Conservation (phyloP, 2,329 filamentous ascomycete species). For the Cordyceps fumosorosea region DNA sequence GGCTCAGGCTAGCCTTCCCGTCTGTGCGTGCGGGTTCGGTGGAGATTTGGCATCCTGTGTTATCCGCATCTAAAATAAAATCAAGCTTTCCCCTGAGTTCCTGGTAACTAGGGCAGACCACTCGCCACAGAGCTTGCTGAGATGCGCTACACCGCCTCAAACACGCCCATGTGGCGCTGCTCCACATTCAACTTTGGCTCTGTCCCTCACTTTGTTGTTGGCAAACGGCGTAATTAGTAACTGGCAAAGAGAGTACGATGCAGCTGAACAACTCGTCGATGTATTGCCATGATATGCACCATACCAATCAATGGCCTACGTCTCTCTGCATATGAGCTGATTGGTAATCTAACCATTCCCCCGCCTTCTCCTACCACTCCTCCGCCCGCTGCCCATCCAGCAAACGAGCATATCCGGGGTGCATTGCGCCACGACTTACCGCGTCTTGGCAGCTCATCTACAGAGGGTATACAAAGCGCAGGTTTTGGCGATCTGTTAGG, state of each 20-base stretch:
- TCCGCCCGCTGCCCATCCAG: neutral
- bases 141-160: neutral
- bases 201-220: neutral
- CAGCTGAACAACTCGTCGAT: neutral
- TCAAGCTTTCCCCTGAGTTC: slow-evolving; percentile 1
- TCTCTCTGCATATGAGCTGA: no score
- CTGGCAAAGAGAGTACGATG: neutral
- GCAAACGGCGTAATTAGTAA: neutral
- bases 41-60: neutral
- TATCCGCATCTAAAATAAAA: neutral
- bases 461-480: slow-evolving; percentile 24
- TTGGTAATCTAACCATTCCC: no score
- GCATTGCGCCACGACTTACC: neutral
- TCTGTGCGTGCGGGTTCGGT: slow-evolving; percentile 1
- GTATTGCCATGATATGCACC: neutral
- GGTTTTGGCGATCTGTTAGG: slow-evolving; percentile 17
- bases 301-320: neutral
- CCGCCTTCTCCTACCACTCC: neutral
- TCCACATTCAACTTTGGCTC: neutral
- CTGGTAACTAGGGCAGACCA: neutral
- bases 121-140: neutral
- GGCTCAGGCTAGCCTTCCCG: neutral
- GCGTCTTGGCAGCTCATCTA: slow-evolving; percentile 15
- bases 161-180: neutral
- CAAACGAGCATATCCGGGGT: neutral